Conservation (phyloP, 306 rosid species). For the Sicyos baderoa region DNA sequence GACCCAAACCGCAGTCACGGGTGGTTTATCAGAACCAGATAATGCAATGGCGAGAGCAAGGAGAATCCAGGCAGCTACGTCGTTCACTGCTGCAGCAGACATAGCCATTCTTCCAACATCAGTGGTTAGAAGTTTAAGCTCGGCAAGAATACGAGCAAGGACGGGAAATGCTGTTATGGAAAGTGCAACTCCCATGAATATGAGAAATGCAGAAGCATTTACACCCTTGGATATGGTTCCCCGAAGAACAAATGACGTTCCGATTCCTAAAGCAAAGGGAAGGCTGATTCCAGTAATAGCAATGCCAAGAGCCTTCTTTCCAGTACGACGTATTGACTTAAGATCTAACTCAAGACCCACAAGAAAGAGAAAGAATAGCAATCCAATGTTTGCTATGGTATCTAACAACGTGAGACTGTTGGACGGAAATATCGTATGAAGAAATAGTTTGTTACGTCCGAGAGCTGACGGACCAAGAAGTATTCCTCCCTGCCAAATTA, state of each 20-base stretch:
- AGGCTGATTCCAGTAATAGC: slow-evolving; percentile 67
- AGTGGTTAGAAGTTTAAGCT: slow-evolving; percentile 82
- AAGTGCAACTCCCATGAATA: slow-evolving; percentile 87
- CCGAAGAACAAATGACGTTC: slow-evolving; percentile 54
- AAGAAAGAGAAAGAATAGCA: slow-evolving; percentile 69
- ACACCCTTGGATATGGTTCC: slow-evolving; percentile 61
- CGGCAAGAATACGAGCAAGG: slow-evolving; percentile 78
- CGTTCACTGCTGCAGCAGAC: slow-evolving; percentile 94
- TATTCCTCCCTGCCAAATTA: slow-evolving; percentile 65
- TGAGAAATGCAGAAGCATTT: slow-evolving; percentile 43
- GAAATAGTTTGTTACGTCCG: slow-evolving; percentile 58
- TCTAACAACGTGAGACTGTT: slow-evolving; percentile 70
- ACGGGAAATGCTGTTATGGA: slow-evolving; percentile 92
- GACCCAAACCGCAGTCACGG: slow-evolving; percentile 68
- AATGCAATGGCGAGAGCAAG: slow-evolving; percentile 83
- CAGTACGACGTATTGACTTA: slow-evolving; percentile 52
- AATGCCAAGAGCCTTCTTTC: slow-evolving; percentile 53
- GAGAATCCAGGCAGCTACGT: slow-evolving; percentile 84
- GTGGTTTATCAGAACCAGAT: slow-evolving; percentile 49
- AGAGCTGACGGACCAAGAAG: slow-evolving; percentile 78
- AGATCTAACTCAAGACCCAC: slow-evolving; percentile 73
- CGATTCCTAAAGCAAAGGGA: slow-evolving; percentile 74
- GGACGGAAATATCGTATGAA: slow-evolving; percentile 58
- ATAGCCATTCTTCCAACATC: slow-evolving; percentile 66
- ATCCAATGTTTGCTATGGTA: slow-evolving; percentile 82